Conservation (phyloP, 495 filamentous ascomycete species). For the Xylaria cubensis region DNA sequence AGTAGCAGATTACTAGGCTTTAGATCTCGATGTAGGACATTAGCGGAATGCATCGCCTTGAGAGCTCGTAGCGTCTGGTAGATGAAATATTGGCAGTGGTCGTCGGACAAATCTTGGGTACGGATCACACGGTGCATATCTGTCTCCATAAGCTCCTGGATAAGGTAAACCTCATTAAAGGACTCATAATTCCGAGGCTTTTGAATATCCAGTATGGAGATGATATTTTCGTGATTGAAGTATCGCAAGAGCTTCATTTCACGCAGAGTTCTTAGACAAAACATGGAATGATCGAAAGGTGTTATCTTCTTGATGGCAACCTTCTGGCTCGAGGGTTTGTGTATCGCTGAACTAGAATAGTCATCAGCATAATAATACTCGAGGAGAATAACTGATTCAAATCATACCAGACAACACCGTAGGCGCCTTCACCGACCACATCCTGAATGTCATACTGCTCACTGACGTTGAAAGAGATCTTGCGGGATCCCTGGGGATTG, state of each 20-base stretch:
- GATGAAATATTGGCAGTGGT: constrained; percentile 99
- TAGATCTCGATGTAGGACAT: constrained; percentile 95
- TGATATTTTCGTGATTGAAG: constrained; percentile 99
- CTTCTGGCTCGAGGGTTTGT: constrained; percentile 98
- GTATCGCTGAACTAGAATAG: constrained; percentile 80
- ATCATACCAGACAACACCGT: constrained; percentile 96
- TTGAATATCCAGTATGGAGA: constrained; percentile 98
- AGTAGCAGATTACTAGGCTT: constrained; percentile 97
- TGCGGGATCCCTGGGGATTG: constrained; percentile 71
- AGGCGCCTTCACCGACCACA: constrained; percentile 98
- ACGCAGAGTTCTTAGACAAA: constrained; percentile 93
- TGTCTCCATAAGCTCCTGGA: constrained; percentile 99
- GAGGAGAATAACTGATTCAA: not conserved
- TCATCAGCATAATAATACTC: constrained; percentile 27
- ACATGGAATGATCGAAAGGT: constrained; percentile 99
- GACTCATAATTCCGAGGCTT: constrained; percentile 94
- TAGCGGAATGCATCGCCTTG: constrained; percentile 99
- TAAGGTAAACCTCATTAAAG: constrained; percentile 98
- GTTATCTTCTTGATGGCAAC: constrained; percentile 99
- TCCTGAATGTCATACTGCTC: constrained; percentile 99
- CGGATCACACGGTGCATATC: constrained; percentile 99
- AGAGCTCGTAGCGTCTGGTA: constrained; percentile 98
- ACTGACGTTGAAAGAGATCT: constrained; percentile 99
- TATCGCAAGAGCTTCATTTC: constrained; percentile 99
- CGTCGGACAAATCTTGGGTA: constrained; percentile 97